Conservation (phyloP, 2,329 filamentous ascomycete genomes). For the Didymella lethalis region DNA sequence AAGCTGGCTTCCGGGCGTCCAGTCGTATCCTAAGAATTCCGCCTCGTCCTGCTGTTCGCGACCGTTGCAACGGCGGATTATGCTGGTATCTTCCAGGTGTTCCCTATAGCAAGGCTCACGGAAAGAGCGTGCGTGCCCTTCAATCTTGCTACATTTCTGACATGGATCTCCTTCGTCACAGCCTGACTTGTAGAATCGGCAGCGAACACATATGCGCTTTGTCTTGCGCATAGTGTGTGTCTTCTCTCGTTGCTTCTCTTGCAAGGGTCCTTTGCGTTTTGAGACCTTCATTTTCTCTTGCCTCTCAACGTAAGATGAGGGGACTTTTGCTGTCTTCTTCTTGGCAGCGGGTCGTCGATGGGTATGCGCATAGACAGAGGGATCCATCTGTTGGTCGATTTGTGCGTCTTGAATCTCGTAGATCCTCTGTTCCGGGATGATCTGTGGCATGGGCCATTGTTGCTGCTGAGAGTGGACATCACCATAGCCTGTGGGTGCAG, state of each 20-base stretch:
- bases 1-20: constrained; percentile 35
- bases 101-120: constrained; percentile 45
- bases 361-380: constrained; percentile 13
- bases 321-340: constrained; percentile 41
- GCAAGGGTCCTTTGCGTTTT: constrained; percentile 41
- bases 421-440: constrained; percentile 23
- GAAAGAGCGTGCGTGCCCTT: constrained; percentile 42
- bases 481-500: constrained; percentile 27
- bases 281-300: constrained; percentile 46
- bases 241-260: constrained; percentile 40
- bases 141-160: constrained; percentile 43
- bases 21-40: constrained; percentile 43
- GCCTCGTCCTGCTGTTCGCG: constrained; percentile 47
- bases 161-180: constrained; percentile 47
- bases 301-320: constrained; percentile 45
- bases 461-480: constrained; percentile 26
- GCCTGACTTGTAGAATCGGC: constrained; percentile 47
- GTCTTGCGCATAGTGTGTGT: constrained; percentile 48
- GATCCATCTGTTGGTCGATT: constrained; percentile 18
- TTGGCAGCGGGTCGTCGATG: constrained; percentile 29
- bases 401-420: constrained; percentile 24
- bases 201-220: constrained; percentile 45
- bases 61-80: constrained; percentile 48
- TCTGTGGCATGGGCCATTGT: constrained; percentile 30
- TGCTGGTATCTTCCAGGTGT: constrained; percentile 42